Base-by-base conservation (phyloP, 2,329 filamentous ascomycete genomes). In the Neofusicoccum cordaticola region DNA sequence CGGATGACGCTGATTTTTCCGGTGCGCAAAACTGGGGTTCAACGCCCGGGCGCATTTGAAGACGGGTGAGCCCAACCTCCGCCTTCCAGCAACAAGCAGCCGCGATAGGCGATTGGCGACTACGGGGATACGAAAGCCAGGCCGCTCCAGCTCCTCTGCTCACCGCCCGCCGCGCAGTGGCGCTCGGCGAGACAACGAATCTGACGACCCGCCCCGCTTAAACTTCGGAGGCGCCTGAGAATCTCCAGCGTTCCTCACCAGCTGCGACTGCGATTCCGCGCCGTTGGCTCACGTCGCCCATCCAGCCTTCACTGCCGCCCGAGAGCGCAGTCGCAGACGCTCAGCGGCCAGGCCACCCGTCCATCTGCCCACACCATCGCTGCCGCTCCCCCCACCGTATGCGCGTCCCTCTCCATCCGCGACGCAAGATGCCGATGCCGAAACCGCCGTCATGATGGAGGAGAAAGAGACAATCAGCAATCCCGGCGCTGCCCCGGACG, bases 371-470 rank as follows among this genome's bases (percentile, higher is more conserved):
- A 19, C 7, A 17, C 52, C 50, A 34, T 44, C 22, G 19, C 12
- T 42, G 62, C 42, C 44, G 45, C 42, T 34, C 27, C 27, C 27
- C 37, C 53, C 41, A 35, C 56, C 63, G 45, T 56, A 60, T 65
- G 63, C 63, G 63, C 45, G 41, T 31, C 52, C 52, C 35, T 37
- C 62, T 50, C 37, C 37, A 52, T 50, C 51, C 53, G 63, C 63
- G 63, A 65, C 63, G 45, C 63, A 65, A 65, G 63, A 65, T 65
- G 63, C 63, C 53, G 53, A 65, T 64, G 62, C 62, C 56, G 63
- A 65, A 48, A 60, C 63, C 63, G 47, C 63, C 63, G 63, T 50
- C 56, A 65, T 65, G 63, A 65, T 51, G 63, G 63, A 60, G 56
- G 56, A 65, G 45, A 53, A 52, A 50, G 56, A 57, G 63, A 65